A percentile compares a stretch with the other conserved stretches of the same genome.
Evolutionary conservation across 2,329 filamentous ascomycete genomes (phyloP).

Genomic region (Sporothrix phasma): DNA sequence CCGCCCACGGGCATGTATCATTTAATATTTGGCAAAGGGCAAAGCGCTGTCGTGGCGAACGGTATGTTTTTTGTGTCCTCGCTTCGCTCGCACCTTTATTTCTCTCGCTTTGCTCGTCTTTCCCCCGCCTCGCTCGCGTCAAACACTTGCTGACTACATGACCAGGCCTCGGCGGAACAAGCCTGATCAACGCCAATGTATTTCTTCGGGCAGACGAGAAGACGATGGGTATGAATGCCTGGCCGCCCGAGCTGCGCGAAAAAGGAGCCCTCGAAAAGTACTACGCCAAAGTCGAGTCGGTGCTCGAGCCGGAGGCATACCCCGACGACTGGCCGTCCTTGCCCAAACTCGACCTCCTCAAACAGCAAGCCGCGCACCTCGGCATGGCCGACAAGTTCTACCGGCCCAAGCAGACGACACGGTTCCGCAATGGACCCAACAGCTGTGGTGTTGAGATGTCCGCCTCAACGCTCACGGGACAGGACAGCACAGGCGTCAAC

Average conservation of each 20-base stretch:
- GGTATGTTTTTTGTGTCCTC: no score
- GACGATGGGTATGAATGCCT: constrained; percentile 43
- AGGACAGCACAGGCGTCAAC: constrained; percentile 55
- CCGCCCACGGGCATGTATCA: constrained; percentile 55
- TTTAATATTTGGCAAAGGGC: constrained; percentile 50
- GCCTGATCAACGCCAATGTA: constrained; percentile 57
- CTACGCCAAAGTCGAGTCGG: constrained; percentile 43
- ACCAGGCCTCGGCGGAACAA: constrained; percentile 53
- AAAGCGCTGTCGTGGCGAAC: constrained; percentile 52
- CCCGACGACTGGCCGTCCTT: constrained; percentile 47
- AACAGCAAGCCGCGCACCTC: constrained; percentile 45
- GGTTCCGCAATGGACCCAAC: constrained; percentile 51
- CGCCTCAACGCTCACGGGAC: constrained; percentile 48
- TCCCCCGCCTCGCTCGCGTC: no score
- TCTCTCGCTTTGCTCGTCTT: no score
- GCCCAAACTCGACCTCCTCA: constrained; percentile 47
- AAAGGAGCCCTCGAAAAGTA: constrained; percentile 38
- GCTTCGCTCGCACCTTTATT: no score
- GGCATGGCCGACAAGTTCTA: constrained; percentile 44
- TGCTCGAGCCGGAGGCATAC: constrained; percentile 50
- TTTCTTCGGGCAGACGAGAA: constrained; percentile 50
- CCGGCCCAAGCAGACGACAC: constrained; percentile 50
- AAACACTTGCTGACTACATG: neutral
- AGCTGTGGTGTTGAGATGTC: constrained; percentile 55
- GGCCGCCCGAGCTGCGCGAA: constrained; percentile 48